Base-by-base conservation (phyloP, 208 protist species). In the Crithidia mellificae region DNA sequence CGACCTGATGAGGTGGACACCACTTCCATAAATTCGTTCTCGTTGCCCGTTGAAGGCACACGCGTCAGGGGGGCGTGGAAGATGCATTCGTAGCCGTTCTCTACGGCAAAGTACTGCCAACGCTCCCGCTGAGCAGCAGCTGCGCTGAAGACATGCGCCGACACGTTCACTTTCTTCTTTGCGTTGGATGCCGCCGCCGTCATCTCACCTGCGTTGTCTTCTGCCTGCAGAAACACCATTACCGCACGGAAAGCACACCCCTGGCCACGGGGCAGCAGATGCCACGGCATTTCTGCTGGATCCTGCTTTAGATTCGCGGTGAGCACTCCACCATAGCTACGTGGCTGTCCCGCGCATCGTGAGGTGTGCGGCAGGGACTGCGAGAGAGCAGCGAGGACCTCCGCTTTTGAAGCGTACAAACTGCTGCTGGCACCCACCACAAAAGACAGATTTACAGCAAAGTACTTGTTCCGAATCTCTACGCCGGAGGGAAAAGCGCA, bases 241-340 rank as follows among this genome's bases (percentile, higher is more conserved):
- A 88, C 69, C 2, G 75, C 79, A 49, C 74, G 59, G 46, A 85
- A 81, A 22, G 83, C 61, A 34, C 68, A 69, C 19, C 46, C 63
- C 20, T 24, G 17, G 12, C 39, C 17, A n/a, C 47, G 49, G 34
- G 77, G 61, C 39, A 87, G 41, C 41, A 54, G 30, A 51, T 91
- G 79, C 85, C 81, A 88, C n/a, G 79, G 72, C 52, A 91, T 56
- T 8, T 39, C 30, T 0, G 66, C 56, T 1, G 81, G 75, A 24
- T 67, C 38, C 32, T 81, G 78, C 14, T 65, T 43, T 12, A 63
- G 41, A 20, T 69, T 39, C 11, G 77, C 81, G 19, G 84, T 17
- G 39, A 91, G 49, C 39, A 88, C 80, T 29, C 74, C 78, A 6
- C 81, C 81, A 41, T 76, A 76, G 7, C 55, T 34, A 46, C 24